Base-by-base conservation (phyloP, 169 alveolate genomes). In the Plasmodium falciparum region DNA sequence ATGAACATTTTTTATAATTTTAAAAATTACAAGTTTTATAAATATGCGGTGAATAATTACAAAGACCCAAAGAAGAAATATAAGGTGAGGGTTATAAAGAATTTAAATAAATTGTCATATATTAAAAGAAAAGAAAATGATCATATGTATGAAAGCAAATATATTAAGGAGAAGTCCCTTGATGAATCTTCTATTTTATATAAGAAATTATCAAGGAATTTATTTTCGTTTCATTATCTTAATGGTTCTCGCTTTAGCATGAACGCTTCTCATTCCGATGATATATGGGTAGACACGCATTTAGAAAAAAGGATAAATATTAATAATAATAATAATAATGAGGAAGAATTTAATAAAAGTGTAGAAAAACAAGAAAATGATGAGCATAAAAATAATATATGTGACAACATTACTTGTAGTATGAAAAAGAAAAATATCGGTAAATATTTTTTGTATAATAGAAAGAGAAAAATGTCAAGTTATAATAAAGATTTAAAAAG, bases 41-140 rank as follows among this genome's bases (percentile, higher is more conserved):
- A 83, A 83, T 83, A 83, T 69, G 91, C 91, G 8, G 59, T 83
- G n/a, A 83, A 58, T 49, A 83, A 83, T 83, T 49, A 54, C 54
- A 50, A 83, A 29, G 39, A 83, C 26, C 56, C 43, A n/a, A 83
- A 83, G 59, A 83, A 70, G 70, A 83, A 70, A 63, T 83, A 83
- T 50, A 69, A 83, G 70, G 80, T 29, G 22, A 52, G 91, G 33
- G 72, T 67, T 2, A 69, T 83, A 49, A 67, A 58, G 43, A 69
- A 49, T 56, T 83, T 73, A 15, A 69, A 69, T 58, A 69, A 43
- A 20, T 83, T 69, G 43, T 33, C 72, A 13, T n/a, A 59, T 52
- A 56, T 1, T 54, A 63, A 54, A 33, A 69, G 76, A 49, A 61
- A 39, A 33, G 56, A 26, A 8, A 66, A 1, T 62, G 47, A 39